Base-by-base conservation (phyloP, 345 rosid genomes). In the Excoecaria agallocha region DNA sequence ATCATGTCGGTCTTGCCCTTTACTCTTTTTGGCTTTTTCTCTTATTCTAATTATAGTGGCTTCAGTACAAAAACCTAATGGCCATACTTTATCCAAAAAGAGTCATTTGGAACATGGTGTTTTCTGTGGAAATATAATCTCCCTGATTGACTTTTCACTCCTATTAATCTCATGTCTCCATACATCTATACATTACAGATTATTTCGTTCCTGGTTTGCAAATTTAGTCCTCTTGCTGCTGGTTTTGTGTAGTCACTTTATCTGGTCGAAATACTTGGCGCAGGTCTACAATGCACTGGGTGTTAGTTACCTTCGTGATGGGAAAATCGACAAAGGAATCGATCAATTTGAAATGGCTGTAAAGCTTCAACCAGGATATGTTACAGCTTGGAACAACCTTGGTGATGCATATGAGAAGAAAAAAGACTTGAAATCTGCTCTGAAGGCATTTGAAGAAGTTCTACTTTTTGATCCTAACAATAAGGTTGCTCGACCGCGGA, bases 361-460 rank as follows among this genome's bases (percentile, higher is more conserved):
- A 82, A 89, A 90, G 87, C 74, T 92, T 71, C 98, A 92, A 70
- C 98, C 98, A 0, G 98, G 98, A 61, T 95, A 95, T 68, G 99
- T 92, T 68, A 92, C 94, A 8, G 99, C 98, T 51, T 95, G 98
- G 99, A 95, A 92, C 88, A 92, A 95, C 84, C 98, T 95, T 41
- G 99, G 99, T 8, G 98, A 95, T 76, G 99, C 99, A 25, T 89
- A 87, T 38, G 98, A 92, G 88, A 86, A 92, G 94, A 92, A 88
- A 67, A 90, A 91, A 50, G 96, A 95, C 78, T 75, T 85, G 50
- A 87, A 85, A 35, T 80, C 88, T 62, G 97, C 97, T 19, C 90
- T 95, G 50, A 91, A 78, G 79, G 99, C 98, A n/a, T 95, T 95
- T 72, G 98, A 95, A 78, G 98, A 95, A 86, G 97, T 85, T 51